phyloP scores from a whole-genome alignment of 1,284 basidiomycete genomes.

The Ganoderma lucidum region DNA sequence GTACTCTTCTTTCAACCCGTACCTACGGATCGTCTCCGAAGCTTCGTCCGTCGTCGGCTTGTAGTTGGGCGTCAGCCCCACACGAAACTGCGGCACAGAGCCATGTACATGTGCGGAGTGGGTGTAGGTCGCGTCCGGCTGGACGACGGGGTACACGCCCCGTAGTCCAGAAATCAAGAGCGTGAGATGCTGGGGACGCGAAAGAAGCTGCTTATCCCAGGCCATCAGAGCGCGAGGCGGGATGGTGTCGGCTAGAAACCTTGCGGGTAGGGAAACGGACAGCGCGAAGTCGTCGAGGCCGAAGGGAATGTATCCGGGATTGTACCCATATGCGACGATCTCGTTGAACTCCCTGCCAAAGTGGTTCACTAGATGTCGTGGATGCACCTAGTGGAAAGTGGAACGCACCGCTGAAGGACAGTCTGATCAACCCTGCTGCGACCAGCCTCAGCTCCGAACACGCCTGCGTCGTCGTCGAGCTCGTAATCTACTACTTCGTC shows the following conservation, averaged over 20 bases:
- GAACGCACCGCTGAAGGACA: conserved; percentile 37
- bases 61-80: conserved; percentile 61
- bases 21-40: conserved; percentile 54
- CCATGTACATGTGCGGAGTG: conserved; percentile 41
- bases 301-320: conserved; percentile 60
- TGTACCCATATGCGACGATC: conserved; percentile 56
- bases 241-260: conserved; percentile 54
- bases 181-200: conserved; percentile 57
- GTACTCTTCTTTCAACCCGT: conserved; percentile 51
- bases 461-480: conserved; percentile 39
- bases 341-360: conserved; percentile 60
- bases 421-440: conserved; percentile 23
- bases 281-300: conserved; percentile 56
- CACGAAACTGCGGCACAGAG: conserved; percentile 55
- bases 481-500: conserved; percentile 45
- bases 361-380: conserved; percentile 14
- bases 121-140: conserved; percentile 48
- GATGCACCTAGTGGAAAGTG: too few species aligned
- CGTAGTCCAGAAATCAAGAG: conserved; percentile 65
- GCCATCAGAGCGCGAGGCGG: conserved; percentile 64
- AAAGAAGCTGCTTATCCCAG: conserved; percentile 67
- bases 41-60: conserved; percentile 61
- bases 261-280: conserved; percentile 61
- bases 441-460: conserved; percentile 12
- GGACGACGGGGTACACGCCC: conserved; percentile 57